phyloP scores from a whole-genome alignment of 345 rosid genomes.

The Brassica nigra region DNA sequence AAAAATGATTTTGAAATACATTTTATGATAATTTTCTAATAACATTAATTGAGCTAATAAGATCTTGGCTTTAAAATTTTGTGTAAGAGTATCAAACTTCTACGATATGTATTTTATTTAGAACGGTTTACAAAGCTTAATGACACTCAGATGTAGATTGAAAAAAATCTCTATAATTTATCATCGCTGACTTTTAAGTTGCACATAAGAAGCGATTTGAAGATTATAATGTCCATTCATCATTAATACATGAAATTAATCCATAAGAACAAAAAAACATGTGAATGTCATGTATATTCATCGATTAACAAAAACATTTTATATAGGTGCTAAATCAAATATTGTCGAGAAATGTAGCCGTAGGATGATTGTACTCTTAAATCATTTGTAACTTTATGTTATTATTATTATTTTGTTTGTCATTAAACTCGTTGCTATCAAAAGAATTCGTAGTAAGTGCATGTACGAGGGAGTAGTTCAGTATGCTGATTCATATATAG shows the following conservation, averaged over 20 bases:
- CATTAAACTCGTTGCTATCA: neutral
- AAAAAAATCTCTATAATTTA: neutral
- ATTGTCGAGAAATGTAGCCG: neutral
- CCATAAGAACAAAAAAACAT: neutral
- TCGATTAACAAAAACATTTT: neutral
- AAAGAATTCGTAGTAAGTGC: neutral
- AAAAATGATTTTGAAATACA: neutral
- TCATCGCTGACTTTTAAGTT: neutral
- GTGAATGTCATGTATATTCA: neutral
- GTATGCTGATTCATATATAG: constrained; percentile 1
- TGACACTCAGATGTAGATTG: neutral
- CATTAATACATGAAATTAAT: neutral
- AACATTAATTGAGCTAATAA: neutral
- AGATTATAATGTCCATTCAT: neutral
- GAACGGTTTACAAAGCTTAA: neutral
- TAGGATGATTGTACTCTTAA: neutral
- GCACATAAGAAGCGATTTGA: neutral
- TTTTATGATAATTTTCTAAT: neutral
- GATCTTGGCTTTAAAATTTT: neutral
- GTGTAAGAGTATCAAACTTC: neutral
- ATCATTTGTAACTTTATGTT: neutral
- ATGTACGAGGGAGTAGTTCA: constrained; percentile 18
- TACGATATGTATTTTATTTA: neutral
- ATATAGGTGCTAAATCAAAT: neutral
- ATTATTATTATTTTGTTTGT: neutral